A percentile compares a stretch with the other conserved stretches of the same genome.
These are phyloP conservation scores for Russula earlei DNA, from an alignment of 768 basidiomycete species.

Conservation along the genomic window DNA sequence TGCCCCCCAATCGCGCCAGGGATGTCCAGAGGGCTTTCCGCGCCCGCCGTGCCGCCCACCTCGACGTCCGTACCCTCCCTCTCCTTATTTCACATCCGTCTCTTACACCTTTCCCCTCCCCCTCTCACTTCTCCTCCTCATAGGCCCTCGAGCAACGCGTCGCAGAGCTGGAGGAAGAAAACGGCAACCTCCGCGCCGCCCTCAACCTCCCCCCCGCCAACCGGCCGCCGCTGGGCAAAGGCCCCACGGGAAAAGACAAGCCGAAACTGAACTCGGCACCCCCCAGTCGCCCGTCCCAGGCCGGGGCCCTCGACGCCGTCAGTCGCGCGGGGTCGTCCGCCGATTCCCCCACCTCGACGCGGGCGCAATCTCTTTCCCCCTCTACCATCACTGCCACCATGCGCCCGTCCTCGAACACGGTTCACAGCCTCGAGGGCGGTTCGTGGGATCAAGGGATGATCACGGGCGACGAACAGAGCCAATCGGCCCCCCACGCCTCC, in stretches of 20 bases:
- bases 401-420: slow-evolving; percentile 24
- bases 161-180: slow-evolving; percentile 77
- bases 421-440: slow-evolving; percentile 37
- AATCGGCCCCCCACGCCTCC: slow-evolving; percentile 24
- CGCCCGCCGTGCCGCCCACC: slow-evolving; percentile 79
- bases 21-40: slow-evolving; percentile 88
- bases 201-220: slow-evolving; percentile 67
- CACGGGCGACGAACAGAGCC: slow-evolving; percentile 38
- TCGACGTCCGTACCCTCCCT: slow-evolving; percentile 48
- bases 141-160: slow-evolving; percentile 79
- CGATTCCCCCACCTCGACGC: slow-evolving; percentile 35
- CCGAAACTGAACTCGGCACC: slow-evolving; percentile 33
- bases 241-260: slow-evolving; percentile 82
- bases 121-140: slow-evolving; percentile 21
- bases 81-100: slow-evolving; percentile 8
- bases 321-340: slow-evolving; percentile 21
- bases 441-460: slow-evolving; percentile 49
- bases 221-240: slow-evolving; percentile 66
- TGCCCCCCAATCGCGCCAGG: slow-evolving; percentile 73
- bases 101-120: slow-evolving; percentile 16
- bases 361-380: slow-evolving; percentile 59
- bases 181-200: slow-evolving; percentile 58
- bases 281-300: slow-evolving; percentile 3
- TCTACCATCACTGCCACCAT: slow-evolving; percentile 41
- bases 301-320: slow-evolving; percentile 17